A percentile compares a stretch with the other conserved stretches of the same genome.
These are phyloP conservation scores for Xylaria sp. DNA, from an alignment of 2,329 filamentous ascomycete genomes.

Conservation along the genomic window DNA sequence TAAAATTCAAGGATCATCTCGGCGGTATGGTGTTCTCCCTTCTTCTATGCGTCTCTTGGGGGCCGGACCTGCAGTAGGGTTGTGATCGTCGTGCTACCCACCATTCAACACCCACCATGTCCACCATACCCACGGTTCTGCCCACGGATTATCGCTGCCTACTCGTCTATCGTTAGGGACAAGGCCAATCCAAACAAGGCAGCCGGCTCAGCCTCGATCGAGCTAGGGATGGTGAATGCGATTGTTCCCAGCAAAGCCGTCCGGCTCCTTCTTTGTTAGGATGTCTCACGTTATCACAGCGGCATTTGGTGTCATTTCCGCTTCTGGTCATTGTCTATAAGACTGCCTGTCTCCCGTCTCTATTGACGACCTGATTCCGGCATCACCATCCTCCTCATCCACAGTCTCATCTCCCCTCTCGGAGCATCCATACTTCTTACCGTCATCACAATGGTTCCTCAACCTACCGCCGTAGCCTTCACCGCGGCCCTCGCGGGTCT, in stretches of 20 bases:
- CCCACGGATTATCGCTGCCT: conserved; percentile 8
- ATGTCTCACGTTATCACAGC: conserved; percentile 13
- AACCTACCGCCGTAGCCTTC: conserved; percentile 29
- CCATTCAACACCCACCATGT: conserved; percentile 26
- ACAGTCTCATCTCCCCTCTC: conserved; percentile 7
- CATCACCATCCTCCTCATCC: conserved; percentile 22
- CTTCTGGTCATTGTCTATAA: conserved; percentile 30
- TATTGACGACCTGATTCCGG: conserved; percentile 2
- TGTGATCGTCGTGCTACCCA: conserved; percentile 33
- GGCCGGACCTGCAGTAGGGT: conserved; percentile 30
- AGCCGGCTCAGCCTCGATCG: conserved; percentile 25
- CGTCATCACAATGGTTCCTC: conserved; percentile 34
- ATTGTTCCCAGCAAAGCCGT: conserved; percentile 7
- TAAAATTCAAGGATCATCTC: conserved; percentile 24
- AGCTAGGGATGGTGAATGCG: conserved; percentile 18
- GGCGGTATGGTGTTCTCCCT: conserved; percentile 5
- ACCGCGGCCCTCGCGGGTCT: conserved; percentile 44
- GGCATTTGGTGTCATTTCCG: not conserved
- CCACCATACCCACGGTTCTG: conserved; percentile 1
- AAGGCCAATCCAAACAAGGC: conserved; percentile 28
- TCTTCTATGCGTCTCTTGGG: not conserved
- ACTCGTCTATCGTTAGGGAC: conserved; percentile 17
- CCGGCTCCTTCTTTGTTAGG: conserved; percentile 26
- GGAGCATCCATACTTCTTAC: conserved; percentile 13
- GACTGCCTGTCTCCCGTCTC: conserved; percentile 22